These are phyloP conservation scores for Lagerstroemia speciosa DNA, from an alignment of 345 rosid genomes.

Conservation along the genomic window DNA sequence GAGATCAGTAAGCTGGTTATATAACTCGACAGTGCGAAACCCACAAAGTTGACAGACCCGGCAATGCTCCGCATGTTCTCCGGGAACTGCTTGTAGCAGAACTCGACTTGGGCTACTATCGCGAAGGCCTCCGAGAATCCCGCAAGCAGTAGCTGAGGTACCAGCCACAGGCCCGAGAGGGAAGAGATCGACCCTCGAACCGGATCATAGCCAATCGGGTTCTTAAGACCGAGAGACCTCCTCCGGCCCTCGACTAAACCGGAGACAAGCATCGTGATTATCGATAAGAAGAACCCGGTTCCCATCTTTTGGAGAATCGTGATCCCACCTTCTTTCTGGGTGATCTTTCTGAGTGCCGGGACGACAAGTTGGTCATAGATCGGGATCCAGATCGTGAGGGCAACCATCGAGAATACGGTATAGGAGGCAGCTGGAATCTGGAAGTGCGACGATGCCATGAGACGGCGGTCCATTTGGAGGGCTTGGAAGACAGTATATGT, in stretches of 20 bases:
- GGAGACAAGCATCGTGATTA: slow-evolving; percentile 31
- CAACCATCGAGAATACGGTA: slow-evolving; percentile 10
- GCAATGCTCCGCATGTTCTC: no score
- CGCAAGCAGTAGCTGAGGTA: no score
- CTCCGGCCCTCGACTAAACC: slow-evolving; percentile 37
- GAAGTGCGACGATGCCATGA: slow-evolving; percentile 6
- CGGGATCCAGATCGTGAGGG: slow-evolving; percentile 24
- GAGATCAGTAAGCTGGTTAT: slow-evolving; percentile 27
- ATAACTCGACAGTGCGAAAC: slow-evolving; percentile 24
- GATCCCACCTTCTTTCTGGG: slow-evolving; percentile 22
- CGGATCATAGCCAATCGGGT: slow-evolving; percentile 38
- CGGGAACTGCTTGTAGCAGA: no score
- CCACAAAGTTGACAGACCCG: slow-evolving; percentile 24
- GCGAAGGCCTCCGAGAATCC: no score
- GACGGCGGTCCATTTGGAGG: slow-evolving; percentile 12
- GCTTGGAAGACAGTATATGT: slow-evolving; percentile 19
- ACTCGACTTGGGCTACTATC: no score
- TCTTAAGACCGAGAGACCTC: slow-evolving; percentile 31
- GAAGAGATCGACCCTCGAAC: slow-evolving; percentile 40
- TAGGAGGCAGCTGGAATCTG: slow-evolving; percentile 20
- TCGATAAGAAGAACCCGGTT: slow-evolving; percentile 28
- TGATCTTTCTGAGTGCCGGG: slow-evolving; percentile 15
- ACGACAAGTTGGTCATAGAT: slow-evolving; percentile 19
- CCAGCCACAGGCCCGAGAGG: no score
- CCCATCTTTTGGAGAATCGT: slow-evolving; percentile 34